These are phyloP conservation scores for Fusarium cicatricum DNA, from an alignment of 2,329 filamentous ascomycete species.

Conservation along the genomic window DNA sequence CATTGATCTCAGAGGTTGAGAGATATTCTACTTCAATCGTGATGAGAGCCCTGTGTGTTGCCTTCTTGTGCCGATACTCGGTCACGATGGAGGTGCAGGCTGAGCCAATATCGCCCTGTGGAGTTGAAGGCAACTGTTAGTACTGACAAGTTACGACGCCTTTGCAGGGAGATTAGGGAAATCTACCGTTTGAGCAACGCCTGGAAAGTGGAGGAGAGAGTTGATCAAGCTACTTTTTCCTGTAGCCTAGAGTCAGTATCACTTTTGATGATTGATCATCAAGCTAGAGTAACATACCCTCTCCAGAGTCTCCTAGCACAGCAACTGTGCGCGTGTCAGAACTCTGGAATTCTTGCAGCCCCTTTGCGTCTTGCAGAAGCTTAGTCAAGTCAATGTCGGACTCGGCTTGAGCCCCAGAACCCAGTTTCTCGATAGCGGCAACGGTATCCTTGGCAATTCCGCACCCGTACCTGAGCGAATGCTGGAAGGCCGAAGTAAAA, in stretches of 20 bases:
- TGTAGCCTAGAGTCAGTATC: not conserved
- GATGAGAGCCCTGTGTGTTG: constrained; percentile 37
- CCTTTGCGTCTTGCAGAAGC: constrained; percentile 2
- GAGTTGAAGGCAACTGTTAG: not conserved
- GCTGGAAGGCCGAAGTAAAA: constrained; percentile 6
- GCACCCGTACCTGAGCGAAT: not conserved
- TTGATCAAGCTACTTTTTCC: constrained; percentile 47
- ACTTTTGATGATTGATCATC: rapidly evolving
- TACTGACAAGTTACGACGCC: not conserved
- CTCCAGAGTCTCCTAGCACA: constrained; percentile 21
- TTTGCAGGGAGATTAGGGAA: rapidly evolving
- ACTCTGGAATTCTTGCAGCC: constrained; percentile 5
- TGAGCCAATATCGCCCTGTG: constrained; percentile 43
- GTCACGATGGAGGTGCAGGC: constrained; percentile 48
- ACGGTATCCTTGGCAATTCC: not conserved
- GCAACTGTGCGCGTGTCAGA: constrained; percentile 21
- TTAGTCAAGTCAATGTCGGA: not conserved
- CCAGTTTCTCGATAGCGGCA: constrained; percentile 3
- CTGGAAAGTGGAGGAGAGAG: constrained; percentile 45
- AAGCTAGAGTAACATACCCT: not conserved
- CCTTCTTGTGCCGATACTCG: constrained; percentile 45
- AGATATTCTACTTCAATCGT: constrained; percentile 47
- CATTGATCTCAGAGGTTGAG: constrained; percentile 37
- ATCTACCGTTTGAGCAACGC: constrained; percentile 39
- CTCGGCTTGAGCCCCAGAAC: not conserved